Percentiles rank a stretch among this genome's conserved stretches.
Evolutionary conservation across 2,329 filamentous ascomycete genomes (phyloP).

Genomic region (Cladophialophora chaetospira): DNA sequence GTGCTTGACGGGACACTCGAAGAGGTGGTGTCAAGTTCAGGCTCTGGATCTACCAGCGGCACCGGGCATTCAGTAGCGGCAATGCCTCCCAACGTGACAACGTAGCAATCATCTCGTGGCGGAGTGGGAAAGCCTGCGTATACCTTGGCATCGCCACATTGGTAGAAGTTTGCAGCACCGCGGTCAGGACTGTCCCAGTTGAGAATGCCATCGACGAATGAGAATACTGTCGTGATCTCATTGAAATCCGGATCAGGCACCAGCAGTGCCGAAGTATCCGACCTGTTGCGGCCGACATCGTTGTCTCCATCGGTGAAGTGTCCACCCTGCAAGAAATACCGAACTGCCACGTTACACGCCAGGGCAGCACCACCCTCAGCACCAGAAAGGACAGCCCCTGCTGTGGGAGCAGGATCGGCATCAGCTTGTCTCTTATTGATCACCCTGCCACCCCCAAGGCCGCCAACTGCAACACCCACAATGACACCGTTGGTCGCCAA

Average conservation of each 20-base stretch:
- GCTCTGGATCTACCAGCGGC: slow-evolving; percentile 6
- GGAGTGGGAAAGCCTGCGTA: slow-evolving; percentile 31
- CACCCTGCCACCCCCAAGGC: slow-evolving; percentile 9
- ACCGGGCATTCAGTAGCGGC: slow-evolving; percentile 22
- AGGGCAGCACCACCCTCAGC: slow-evolving; percentile 16
- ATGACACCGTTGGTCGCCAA: slow-evolving; percentile 15
- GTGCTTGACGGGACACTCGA: not conserved
- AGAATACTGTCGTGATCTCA: slow-evolving; percentile 24
- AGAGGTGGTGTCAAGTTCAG: not conserved
- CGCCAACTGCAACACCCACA: slow-evolving; percentile 19
- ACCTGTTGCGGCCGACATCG: slow-evolving; percentile 26
- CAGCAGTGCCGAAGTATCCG: slow-evolving; percentile 19
- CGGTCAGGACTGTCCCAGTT: slow-evolving; percentile 24
- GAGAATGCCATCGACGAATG: slow-evolving; percentile 28
- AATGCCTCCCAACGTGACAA: slow-evolving; percentile 27
- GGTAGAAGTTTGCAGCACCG: slow-evolving; percentile 27
- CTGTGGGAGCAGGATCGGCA: not conserved
- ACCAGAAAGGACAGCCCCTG: slow-evolving; percentile 14
- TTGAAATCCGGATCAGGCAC: slow-evolving; percentile 17
- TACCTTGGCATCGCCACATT: slow-evolving; percentile 22
- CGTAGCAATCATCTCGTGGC: slow-evolving; percentile 21
- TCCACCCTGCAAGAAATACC: slow-evolving; percentile 23
- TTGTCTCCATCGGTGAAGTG: slow-evolving; percentile 18
- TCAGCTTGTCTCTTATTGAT: slow-evolving; percentile 24
- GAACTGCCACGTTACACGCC: slow-evolving; percentile 23